These are phyloP conservation scores for Waltiozyma sp. DNA, from an alignment of 1,139 yeast species.

Conservation along the genomic window DNA sequence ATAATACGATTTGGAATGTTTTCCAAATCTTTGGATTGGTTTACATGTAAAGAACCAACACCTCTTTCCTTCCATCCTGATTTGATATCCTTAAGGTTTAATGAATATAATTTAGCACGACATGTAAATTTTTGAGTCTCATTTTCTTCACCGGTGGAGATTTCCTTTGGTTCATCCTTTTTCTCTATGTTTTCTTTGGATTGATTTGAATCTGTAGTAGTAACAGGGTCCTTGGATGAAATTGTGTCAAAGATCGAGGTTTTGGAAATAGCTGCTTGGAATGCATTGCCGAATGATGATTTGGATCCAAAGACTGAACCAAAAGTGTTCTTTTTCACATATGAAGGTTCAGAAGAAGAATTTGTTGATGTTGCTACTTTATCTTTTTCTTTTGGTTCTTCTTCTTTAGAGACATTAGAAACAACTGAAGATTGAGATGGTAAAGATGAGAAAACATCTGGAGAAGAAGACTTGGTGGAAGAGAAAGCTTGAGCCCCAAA, in stretches of 20 bases:
- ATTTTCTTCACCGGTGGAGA: slow-evolving; percentile 84
- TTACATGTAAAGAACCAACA: slow-evolving; percentile 74
- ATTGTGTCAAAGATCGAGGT: slow-evolving; percentile 44
- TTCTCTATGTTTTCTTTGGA: too few relatives aligned
- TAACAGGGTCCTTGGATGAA: background rate
- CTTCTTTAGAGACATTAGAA: too few relatives aligned
- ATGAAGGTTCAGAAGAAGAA: slow-evolving; percentile 16
- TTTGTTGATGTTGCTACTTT: too few relatives aligned
- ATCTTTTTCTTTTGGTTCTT: too few relatives aligned
- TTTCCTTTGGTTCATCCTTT: slow-evolving; percentile 17
- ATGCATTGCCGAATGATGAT: slow-evolving; percentile 48
- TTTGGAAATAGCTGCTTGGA: slow-evolving; percentile 35
- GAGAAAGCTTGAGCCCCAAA: slow-evolving; percentile 34
- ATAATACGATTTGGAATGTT: slow-evolving; percentile 47
- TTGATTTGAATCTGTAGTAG: too few relatives aligned
- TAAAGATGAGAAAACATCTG: slow-evolving; percentile 28
- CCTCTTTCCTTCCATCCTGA: slow-evolving; percentile 97
- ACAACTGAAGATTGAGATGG: slow-evolving; percentile 7
- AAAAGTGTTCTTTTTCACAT: background rate
- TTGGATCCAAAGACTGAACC: slow-evolving; percentile 42
- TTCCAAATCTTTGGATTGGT: slow-evolving; percentile 29
- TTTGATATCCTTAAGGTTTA: slow-evolving; percentile 49
- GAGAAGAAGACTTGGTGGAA: slow-evolving; percentile 16
- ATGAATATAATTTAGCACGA: slow-evolving; percentile 70
- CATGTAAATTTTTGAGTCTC: slow-evolving; percentile 62